Evolutionary conservation across 225 moss, liverwort and hornwort genomes (phyloP).

Genomic region (Antitrichia curtipendula): DNA sequence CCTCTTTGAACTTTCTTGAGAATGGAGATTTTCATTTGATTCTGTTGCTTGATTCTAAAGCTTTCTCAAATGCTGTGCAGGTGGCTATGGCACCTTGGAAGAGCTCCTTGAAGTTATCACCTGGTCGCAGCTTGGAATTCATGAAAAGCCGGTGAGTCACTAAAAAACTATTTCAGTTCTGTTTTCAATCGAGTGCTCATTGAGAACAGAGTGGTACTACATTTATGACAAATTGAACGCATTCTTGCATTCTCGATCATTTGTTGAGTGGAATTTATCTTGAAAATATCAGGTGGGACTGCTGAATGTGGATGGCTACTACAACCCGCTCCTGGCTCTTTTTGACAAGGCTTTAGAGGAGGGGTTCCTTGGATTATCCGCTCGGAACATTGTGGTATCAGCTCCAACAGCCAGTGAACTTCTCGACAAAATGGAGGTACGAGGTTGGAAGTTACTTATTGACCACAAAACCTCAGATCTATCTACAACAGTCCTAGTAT

Average conservation of each 20-base stretch:
- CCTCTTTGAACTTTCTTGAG: not conserved
- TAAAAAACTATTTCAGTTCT: not conserved
- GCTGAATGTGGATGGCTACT: slow-evolving; percentile 85
- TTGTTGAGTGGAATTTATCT: not conserved
- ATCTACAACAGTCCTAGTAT: not conserved
- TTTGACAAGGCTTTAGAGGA: slow-evolving; percentile 89
- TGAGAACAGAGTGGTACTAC: not conserved
- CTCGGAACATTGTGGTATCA: slow-evolving; percentile 63
- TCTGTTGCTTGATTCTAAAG: not conserved
- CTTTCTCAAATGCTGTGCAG: slow-evolving; percentile 3
- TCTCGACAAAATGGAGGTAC: slow-evolving; percentile 84
- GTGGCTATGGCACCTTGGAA: slow-evolving; percentile 90
- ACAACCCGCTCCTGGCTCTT: slow-evolving; percentile 59
- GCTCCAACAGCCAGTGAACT: slow-evolving; percentile 82
- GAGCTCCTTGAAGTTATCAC: slow-evolving; percentile 92
- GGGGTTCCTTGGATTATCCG: slow-evolving; percentile 53
- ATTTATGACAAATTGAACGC: not conserved
- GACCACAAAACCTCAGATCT: not conserved
- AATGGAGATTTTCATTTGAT: not conserved
- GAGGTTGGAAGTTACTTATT: not conserved
- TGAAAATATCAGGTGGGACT: slow-evolving; percentile 57
- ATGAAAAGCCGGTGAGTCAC: slow-evolving; percentile 63
- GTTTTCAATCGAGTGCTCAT: not conserved
- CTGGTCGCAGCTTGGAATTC: slow-evolving; percentile 90
- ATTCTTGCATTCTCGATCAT: not conserved